A percentile compares a stretch with the other conserved stretches of the same genome.
These are phyloP conservation scores for Prunus fruticosa DNA, from an alignment of 306 rosid genomes.

Conservation along the genomic window DNA sequence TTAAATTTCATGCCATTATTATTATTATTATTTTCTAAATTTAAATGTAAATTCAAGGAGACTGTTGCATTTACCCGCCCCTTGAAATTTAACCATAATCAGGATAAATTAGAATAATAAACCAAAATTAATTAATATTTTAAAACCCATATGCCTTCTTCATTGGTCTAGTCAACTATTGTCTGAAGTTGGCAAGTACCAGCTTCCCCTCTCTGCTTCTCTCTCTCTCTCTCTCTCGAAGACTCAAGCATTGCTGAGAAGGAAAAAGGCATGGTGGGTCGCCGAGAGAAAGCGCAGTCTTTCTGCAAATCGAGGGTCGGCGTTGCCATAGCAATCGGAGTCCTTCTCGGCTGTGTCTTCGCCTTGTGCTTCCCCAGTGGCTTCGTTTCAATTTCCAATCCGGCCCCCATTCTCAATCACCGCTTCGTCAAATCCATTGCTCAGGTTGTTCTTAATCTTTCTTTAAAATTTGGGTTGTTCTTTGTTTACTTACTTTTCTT, in stretches of 20 bases:
- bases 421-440: slow-evolving; percentile 37
- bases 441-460: slow-evolving; percentile 45
- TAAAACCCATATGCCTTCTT: neutral
- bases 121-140: too few species aligned
- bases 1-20: too few species aligned
- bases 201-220: neutral
- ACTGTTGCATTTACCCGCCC: too few species aligned
- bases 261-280: slow-evolving; percentile 37
- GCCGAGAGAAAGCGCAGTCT: slow-evolving; percentile 51
- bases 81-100: too few species aligned
- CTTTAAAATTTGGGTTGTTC: neutral
- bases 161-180: neutral
- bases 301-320: slow-evolving; percentile 44
- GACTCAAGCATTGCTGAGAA: slow-evolving; percentile 1
- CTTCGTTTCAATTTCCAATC: slow-evolving; percentile 34
- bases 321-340: slow-evolving; percentile 59
- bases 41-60: too few species aligned
- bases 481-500: neutral
- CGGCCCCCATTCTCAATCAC: slow-evolving; percentile 29
- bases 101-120: too few species aligned
- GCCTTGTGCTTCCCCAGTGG: slow-evolving; percentile 71
- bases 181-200: neutral
- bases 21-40: too few species aligned
- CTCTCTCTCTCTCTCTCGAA: neutral
- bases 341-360: slow-evolving; percentile 58